Conservation (phyloP, 176 grass and related monocot genomes). For the Miscanthus lutarioriparius region DNA sequence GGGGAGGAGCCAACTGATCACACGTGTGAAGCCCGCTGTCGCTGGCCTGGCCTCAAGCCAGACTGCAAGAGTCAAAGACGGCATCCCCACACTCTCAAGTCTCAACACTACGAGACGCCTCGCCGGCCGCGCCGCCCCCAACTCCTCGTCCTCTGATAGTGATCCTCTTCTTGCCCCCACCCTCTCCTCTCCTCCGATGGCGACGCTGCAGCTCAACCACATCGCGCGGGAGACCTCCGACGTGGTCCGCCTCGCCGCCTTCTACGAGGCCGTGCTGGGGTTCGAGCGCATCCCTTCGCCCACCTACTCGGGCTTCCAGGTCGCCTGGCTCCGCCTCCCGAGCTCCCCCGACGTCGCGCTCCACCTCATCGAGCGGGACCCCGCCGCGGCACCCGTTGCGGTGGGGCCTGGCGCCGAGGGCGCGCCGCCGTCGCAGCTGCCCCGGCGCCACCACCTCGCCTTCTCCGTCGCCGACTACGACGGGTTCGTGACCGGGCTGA, state of each 20-base stretch:
- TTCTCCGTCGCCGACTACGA: slow-evolving; percentile 90
- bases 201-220: too few relatives aligned
- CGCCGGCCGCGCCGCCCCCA: slow-evolving; percentile 4
- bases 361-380: slow-evolving; percentile 85
- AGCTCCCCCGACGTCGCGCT: slow-evolving; percentile 51
- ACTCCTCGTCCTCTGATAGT: too few relatives aligned
- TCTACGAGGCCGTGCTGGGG: slow-evolving; percentile 87
- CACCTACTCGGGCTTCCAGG: slow-evolving; percentile 51
- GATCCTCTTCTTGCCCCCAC: background rate
- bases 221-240: slow-evolving; percentile 78
- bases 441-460: slow-evolving; percentile 65
- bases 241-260: slow-evolving; percentile 76
- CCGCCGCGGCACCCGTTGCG: slow-evolving; percentile 27
- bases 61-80: background rate
- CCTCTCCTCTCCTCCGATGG: background rate
- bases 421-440: slow-evolving; percentile 46
- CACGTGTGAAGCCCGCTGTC: background rate
- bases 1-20: too few relatives aligned
- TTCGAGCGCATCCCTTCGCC: slow-evolving; percentile 67
- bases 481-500: slow-evolving; percentile 52
- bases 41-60: background rate
- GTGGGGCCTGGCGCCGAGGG: background rate
- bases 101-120: background rate
- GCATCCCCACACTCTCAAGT: background rate
- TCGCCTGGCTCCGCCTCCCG: slow-evolving; percentile 72